Base-by-base conservation (phyloP, 176 grass and related monocot species). In the Bothriochloa decipiens region DNA sequence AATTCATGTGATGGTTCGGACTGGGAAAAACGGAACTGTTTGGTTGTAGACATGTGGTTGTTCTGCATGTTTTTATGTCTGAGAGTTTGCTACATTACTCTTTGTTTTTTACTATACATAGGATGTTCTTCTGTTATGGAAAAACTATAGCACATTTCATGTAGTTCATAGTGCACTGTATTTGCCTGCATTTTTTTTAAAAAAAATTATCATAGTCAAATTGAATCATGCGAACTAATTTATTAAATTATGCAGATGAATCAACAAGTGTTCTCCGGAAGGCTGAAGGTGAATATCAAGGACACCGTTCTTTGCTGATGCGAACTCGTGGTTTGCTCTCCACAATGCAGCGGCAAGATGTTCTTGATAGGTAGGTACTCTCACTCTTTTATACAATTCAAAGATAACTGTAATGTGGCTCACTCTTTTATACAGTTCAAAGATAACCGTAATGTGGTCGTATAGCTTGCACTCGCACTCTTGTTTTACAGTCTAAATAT, bases 281-380 rank as follows among this genome's bases (percentile, higher is more conserved):
- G 46, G 93, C 96, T 79, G 93, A 99, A 87, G 84, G 89, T 52
- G 92, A 95, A 84, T 98, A 98, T 83, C 92, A 99, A 68, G 93
- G 96, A 50, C 93, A 99, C 27, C 85, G 75, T 35, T 92, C 96
- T 85, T 94, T 99, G 78, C 84, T 99, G 66, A 88, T 83, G 88
- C 91, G 83, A 13, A 92, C 96, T 14, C 83, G 91, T 49, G 88
- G 83, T 63, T 86, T 98, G 81, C 93, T 96, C 47, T 99, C 96
- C 57, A 91, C 75, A 8, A 96, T 96, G 93, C 88, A 87, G 50
- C 66, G 84, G 20, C 96, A 94, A 77, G 93, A 94, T 91, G 88
- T 96, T 83, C 90, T 99, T 89, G 91, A 99, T 81, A 92, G 93
- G 93, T 96, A 79, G 18, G 71, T 62, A 63, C 23, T 73, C 41